Conservation (phyloP, 2,329 filamentous ascomycete genomes). For the Aureobasidium uvarum region DNA sequence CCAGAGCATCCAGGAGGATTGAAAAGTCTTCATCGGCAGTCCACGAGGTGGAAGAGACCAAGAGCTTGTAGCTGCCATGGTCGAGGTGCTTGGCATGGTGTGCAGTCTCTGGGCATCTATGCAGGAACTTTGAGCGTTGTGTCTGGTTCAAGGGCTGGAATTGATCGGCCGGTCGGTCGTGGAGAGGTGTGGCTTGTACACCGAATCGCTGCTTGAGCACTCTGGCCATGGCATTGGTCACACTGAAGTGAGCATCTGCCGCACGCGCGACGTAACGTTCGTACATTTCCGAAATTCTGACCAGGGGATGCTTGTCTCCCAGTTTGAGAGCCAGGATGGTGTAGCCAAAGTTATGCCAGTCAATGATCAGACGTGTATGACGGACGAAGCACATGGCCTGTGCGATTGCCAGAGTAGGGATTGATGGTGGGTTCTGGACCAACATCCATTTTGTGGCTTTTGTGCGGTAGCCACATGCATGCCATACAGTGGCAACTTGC, state of each 20-base stretch:
- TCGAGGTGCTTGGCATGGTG: conserved; percentile 53
- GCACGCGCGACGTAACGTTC: conserved; percentile 68
- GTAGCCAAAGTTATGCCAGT: conserved; percentile 99
- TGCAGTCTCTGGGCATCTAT: conserved; percentile 62
- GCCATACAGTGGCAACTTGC: conserved; percentile 71
- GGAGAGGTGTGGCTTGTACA: conserved; percentile 65
- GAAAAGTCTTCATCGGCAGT: conserved; percentile 95
- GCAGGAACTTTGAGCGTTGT: conserved; percentile 60
- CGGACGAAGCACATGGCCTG: conserved; percentile 70
- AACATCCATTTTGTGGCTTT: conserved; percentile 80
- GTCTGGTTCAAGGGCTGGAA: conserved; percentile 67
- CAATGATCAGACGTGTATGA: conserved; percentile 78
- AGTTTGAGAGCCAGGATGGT: conserved; percentile 76
- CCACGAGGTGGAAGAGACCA: conserved; percentile 96
- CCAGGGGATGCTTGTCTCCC: conserved; percentile 66
- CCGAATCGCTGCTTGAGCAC: conserved; percentile 67
- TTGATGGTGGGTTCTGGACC: conserved; percentile 90
- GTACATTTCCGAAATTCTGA: conserved; percentile 72
- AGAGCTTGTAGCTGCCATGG: conserved; percentile 56
- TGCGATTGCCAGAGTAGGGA: conserved; percentile 80
- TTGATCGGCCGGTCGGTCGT: conserved; percentile 80
- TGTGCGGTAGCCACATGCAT: conserved; percentile 69
- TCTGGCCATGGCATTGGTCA: conserved; percentile 82
- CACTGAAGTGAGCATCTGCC: conserved; percentile 75
- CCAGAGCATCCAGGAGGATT: conserved; percentile 77